phyloP scores from a whole-genome alignment of 2,329 filamentous ascomycete genomes.

The Aspergillus pseudoterreus region DNA sequence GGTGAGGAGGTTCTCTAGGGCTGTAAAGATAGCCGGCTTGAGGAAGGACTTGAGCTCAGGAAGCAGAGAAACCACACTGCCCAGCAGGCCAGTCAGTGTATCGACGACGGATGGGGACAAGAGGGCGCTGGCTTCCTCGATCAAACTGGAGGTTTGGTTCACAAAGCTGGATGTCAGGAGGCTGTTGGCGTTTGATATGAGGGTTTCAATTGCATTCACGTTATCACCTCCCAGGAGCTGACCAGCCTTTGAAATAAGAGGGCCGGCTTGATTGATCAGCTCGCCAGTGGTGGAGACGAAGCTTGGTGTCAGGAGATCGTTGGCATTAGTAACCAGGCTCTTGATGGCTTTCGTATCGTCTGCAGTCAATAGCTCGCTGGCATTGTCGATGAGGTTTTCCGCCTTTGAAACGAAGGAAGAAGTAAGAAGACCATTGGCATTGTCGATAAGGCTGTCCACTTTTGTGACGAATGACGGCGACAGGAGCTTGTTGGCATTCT shows the following conservation, averaged over 20 bases:
- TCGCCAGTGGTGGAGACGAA: constrained; percentile 16
- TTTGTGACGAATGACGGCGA: constrained; percentile 26
- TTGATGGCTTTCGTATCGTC: constrained; percentile 21
- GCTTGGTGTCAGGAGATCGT: not conserved
- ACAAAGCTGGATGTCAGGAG: not conserved
- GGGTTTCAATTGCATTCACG: not conserved
- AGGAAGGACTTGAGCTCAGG: not conserved
- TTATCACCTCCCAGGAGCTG: constrained; percentile 11
- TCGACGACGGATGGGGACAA: not conserved
- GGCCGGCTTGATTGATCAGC: constrained; percentile 12
- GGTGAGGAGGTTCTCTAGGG: constrained; percentile 7
- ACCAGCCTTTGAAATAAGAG: constrained; percentile 6
- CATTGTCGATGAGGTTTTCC: not conserved
- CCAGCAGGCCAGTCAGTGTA: not conserved
- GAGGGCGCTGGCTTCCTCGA: not conserved
- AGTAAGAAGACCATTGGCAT: constrained; percentile 19
- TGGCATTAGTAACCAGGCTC: constrained; percentile 3
- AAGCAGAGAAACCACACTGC: not conserved
- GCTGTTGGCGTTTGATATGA: not conserved
- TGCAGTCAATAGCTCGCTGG: constrained; percentile 17
- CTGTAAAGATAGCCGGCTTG: not conserved
- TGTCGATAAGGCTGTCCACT: constrained; percentile 19
- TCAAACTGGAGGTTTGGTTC: not conserved
- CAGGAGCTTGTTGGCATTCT: constrained; percentile 28
- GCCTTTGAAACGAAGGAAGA: constrained; percentile 18